Evolutionary conservation across 352 stramenopile genomes (phyloP), one percentile per base, ranked within the genome.

Genomic region (Globisporangium nodosum): DNA sequence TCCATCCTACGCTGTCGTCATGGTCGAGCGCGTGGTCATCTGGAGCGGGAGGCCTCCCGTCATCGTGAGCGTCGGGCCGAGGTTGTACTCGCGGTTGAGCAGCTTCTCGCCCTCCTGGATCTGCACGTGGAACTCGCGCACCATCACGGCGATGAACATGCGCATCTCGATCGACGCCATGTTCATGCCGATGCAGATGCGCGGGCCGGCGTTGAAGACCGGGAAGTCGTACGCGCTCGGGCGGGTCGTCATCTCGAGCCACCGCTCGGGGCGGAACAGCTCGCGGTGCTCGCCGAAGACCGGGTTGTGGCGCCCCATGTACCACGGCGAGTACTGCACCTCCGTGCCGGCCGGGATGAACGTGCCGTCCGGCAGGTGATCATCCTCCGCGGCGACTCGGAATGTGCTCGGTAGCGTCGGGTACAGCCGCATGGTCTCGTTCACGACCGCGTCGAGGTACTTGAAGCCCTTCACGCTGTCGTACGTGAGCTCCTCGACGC

Each of bases 341-440:
- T 84, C 76, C 2, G 71, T 72, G 20, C 83, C 85, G 18, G 76
- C 74, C 18, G 74, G 76, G 0, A 96, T 20, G 16, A 56, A 62
- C 35, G 56, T 62, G 15, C 56, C 56, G 15, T 62, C 56, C n/a
- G 56, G 56, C 9, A 62, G 39, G 12, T 30, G 27, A 40, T 62
- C 56, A 48, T 62, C 56, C 8, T 55, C 27, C 15, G 37, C 56
- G 0, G 48, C 56, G n/a, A 45, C 33, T 21, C 90, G 91, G 52
- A 87, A 70, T 50, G 94, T 90, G 52, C 77, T 85, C 4, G 86
- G 82, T 5, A 93, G 64, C n/a, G 80, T 69, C 18, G 86, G 86
- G 48, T 86, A 93, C 56, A 95, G 56, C 3, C 86, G 78, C 39
- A 92, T 66, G 5, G 77, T 70, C 54, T 95, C 86, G 49, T 74